Conservation (phyloP, 1,284 basidiomycete species). For the Fistulinella staudtii region DNA sequence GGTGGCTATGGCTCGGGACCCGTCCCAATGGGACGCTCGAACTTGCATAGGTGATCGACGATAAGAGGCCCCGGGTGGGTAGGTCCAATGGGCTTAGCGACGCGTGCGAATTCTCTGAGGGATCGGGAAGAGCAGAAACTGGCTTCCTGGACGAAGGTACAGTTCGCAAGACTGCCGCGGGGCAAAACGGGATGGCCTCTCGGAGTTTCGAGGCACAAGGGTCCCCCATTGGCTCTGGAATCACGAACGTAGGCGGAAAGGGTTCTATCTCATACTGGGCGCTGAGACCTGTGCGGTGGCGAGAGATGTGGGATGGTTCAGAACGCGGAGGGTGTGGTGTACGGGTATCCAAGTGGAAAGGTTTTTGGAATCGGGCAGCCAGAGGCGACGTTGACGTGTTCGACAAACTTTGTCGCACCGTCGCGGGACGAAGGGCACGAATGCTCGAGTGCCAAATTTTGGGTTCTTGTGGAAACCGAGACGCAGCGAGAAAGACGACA, state of each 20-base stretch:
- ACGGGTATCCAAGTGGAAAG: constrained; percentile 34
- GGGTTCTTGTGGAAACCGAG: constrained; percentile 39
- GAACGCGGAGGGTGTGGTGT: constrained; percentile 43
- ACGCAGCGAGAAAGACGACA: constrained; percentile 35
- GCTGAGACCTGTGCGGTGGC: constrained; percentile 37
- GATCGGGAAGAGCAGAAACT: constrained; percentile 5
- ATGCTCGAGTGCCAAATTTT: constrained; percentile 53
- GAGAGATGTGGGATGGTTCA: constrained; percentile 32
- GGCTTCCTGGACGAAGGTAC: constrained; percentile 13
- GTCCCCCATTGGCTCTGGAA: constrained; percentile 24
- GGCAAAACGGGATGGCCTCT: constrained; percentile 23
- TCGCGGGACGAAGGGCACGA: constrained; percentile 42
- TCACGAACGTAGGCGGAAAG: constrained; percentile 29
- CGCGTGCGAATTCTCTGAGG: constrained; percentile 2
- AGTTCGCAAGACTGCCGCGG: not conserved
- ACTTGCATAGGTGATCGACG: constrained; percentile 32
- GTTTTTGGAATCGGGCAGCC: constrained; percentile 29
- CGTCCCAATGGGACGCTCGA: constrained; percentile 24
- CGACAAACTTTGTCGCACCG: constrained; percentile 25
- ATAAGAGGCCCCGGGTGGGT: constrained; percentile 7
- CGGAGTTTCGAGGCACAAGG: constrained; percentile 17
- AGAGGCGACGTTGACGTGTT: constrained; percentile 34
- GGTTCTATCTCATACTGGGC: constrained; percentile 48
- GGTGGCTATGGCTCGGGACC: constrained; percentile 3
- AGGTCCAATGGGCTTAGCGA: constrained; percentile 6